Conservation (phyloP, 192 early-diverging fungal species). For the Coemansia sp. region DNA sequence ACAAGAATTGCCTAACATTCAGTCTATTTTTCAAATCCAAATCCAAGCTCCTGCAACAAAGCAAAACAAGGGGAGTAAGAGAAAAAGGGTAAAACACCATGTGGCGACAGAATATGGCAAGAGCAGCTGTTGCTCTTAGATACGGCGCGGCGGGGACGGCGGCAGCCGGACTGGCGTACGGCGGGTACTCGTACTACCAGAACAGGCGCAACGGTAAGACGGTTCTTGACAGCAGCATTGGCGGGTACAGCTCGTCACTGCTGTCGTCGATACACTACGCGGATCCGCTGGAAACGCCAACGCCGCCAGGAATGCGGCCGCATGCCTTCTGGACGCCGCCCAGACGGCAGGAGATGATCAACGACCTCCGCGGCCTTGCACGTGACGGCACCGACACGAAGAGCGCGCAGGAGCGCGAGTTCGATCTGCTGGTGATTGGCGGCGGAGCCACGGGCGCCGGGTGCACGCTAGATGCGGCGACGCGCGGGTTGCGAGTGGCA, state of each 20-base stretch:
- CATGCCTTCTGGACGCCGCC: constrained; percentile 76
- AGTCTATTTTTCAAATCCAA: too few relatives aligned
- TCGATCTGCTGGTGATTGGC: constrained; percentile 89
- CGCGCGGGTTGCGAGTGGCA: constrained; percentile 88
- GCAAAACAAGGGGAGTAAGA: too few relatives aligned
- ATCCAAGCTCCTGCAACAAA: too few relatives aligned
- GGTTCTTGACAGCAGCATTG: too few relatives aligned
- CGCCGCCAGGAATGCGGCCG: constrained; percentile 49
- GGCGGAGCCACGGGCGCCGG: constrained; percentile 95
- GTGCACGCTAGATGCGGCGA: constrained; percentile 89
- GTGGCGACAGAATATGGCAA: constrained; percentile 50
- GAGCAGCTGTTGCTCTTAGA: constrained; percentile 19
- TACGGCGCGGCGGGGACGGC: constrained; percentile 33
- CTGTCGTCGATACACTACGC: constrained; percentile 24
- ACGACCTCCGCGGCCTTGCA: constrained; percentile 59
- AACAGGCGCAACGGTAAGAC: background rate
- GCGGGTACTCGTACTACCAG: constrained; percentile 27
- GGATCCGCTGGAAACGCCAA: constrained; percentile 39
- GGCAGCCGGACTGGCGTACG: constrained; percentile 22
- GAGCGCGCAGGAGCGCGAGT: constrained; percentile 53
- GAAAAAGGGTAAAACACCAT: background rate
- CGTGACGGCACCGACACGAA: constrained; percentile 46
- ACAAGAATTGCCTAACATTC: too few relatives aligned
- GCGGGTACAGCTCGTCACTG: constrained; percentile 9
- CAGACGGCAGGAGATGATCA: constrained; percentile 70